Percentiles rank a stretch among this genome's conserved stretches.
phyloP scores from a whole-genome alignment of 2,329 filamentous ascomycete genomes.

The Alternaria ventricosa region DNA sequence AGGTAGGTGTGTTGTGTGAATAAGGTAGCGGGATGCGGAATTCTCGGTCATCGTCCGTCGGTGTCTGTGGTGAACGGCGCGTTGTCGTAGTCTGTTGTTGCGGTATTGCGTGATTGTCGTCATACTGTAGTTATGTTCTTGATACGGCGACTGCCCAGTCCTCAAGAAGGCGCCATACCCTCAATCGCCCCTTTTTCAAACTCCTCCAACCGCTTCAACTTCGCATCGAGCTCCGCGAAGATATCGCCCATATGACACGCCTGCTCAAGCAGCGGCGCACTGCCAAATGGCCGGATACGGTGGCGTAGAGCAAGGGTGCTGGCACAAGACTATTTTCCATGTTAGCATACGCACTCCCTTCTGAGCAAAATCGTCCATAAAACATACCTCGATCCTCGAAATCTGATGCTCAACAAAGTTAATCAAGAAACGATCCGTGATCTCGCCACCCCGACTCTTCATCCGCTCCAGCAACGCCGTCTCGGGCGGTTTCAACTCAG shows the following conservation, averaged over 20 bases:
- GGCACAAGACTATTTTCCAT: constrained; percentile 71
- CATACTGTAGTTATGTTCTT: neutral
- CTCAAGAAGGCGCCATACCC: constrained; percentile 36
- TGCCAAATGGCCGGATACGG: constrained; percentile 74
- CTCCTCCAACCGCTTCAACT: constrained; percentile 68
- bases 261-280: constrained; percentile 69
- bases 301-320: constrained; percentile 81
- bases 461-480: constrained; percentile 80
- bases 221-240: constrained; percentile 65
- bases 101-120: neutral
- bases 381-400: constrained; percentile 87
- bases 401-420: constrained; percentile 96
- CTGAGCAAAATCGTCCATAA: neutral
- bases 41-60: neutral
- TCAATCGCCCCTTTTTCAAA: constrained; percentile 39
- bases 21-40: neutral
- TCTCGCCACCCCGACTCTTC: constrained; percentile 76
- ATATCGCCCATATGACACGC: constrained; percentile 79
- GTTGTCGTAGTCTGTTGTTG: neutral
- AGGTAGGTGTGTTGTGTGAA: neutral
- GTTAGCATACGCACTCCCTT: constrained; percentile 23
- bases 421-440: constrained; percentile 85
- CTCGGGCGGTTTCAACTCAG: constrained; percentile 77
- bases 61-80: neutral
- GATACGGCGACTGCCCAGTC: neutral